Evolutionary conservation across 306 rosid species (phyloP).

Genomic region (Acacia confusa): DNA sequence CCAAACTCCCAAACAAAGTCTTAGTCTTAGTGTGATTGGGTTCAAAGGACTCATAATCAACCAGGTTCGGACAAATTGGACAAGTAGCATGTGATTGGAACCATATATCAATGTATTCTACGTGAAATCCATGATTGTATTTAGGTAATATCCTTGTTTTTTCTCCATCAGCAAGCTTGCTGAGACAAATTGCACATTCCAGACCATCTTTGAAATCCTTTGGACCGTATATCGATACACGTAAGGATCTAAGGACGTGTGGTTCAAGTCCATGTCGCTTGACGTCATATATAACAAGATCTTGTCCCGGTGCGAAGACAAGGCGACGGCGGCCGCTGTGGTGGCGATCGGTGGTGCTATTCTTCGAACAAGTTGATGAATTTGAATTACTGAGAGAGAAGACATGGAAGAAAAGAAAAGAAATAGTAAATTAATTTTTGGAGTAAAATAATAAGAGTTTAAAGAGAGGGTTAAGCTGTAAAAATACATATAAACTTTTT

Average conservation of each 20-base stretch:
- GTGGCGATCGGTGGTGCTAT: constrained; percentile 5
- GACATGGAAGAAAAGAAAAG: too few species aligned
- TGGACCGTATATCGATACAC: constrained; percentile 45
- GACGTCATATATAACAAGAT: constrained; percentile 21
- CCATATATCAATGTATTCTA: constrained; percentile 95
- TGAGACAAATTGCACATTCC: constrained; percentile 89
- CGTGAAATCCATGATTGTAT: constrained; percentile 89
- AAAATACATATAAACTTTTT: too few species aligned
- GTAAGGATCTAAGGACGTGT: constrained; percentile 55
- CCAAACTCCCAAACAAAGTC: too few species aligned
- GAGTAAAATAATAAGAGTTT: too few species aligned
- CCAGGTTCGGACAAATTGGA: constrained; percentile 77
- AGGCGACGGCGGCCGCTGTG: constrained; percentile 44
- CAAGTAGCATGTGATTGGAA: constrained; percentile 87
- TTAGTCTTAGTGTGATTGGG: neutral
- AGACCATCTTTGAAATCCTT: constrained; percentile 73
- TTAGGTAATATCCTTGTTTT: constrained; percentile 69
- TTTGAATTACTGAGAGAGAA: neutral
- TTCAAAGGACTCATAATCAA: constrained; percentile 33
- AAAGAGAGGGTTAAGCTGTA: too few species aligned
- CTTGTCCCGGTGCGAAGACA: constrained; percentile 52
- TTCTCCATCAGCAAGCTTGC: constrained; percentile 69
- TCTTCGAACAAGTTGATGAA: neutral
- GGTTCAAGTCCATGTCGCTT: constrained; percentile 65
- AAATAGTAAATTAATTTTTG: too few species aligned